Evolutionary conservation across 2,329 filamentous ascomycete species (phyloP).

Genomic region (Fusarium falciforme): DNA sequence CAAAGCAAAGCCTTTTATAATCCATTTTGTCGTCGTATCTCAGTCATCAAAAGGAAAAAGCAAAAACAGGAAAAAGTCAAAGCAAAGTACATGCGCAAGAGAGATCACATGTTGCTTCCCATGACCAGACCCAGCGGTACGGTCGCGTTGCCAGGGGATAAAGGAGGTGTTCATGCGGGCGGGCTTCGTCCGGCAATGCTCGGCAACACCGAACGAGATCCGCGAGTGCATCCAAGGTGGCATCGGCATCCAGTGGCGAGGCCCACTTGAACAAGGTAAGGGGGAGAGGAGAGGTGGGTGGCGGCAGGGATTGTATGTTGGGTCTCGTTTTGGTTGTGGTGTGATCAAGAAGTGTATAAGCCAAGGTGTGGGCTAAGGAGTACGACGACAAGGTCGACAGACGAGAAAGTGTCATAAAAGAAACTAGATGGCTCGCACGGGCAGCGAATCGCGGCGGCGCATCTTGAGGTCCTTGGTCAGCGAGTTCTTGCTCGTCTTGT

Average conservation of each 20-base stretch:
- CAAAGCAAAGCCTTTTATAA: slow-evolving; percentile 8
- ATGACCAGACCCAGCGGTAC: slow-evolving; percentile 1
- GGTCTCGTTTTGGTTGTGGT: slow-evolving; percentile 3
- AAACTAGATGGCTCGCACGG: slow-evolving; percentile 47
- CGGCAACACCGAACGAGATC: slow-evolving; percentile 40
- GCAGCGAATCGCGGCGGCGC: slow-evolving; percentile 44
- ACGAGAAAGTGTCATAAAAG: neutral
- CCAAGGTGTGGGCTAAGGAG: neutral
- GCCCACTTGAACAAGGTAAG: slow-evolving; percentile 28
- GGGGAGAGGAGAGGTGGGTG: neutral
- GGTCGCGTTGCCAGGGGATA: slow-evolving; percentile 29
- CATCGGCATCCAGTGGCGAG: slow-evolving; percentile 20
- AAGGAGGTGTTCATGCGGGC: slow-evolving; percentile 34
- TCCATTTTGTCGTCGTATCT: slow-evolving; percentile 14
- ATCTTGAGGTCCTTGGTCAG: slow-evolving; percentile 46
- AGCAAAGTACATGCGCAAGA: neutral
- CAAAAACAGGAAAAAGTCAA: neutral
- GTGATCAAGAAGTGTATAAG: slow-evolving; percentile 4
- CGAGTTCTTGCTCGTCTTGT: slow-evolving; percentile 48
- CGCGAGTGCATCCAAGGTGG: slow-evolving; percentile 13
- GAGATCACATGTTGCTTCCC: neutral
- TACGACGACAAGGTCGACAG: slow-evolving; percentile 14
- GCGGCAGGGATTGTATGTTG: slow-evolving; percentile 21
- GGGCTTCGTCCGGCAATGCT: slow-evolving; percentile 32
- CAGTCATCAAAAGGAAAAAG: neutral